Conservation (phyloP, 352 stramenopile genomes). For the Globisporangium splendens region DNA sequence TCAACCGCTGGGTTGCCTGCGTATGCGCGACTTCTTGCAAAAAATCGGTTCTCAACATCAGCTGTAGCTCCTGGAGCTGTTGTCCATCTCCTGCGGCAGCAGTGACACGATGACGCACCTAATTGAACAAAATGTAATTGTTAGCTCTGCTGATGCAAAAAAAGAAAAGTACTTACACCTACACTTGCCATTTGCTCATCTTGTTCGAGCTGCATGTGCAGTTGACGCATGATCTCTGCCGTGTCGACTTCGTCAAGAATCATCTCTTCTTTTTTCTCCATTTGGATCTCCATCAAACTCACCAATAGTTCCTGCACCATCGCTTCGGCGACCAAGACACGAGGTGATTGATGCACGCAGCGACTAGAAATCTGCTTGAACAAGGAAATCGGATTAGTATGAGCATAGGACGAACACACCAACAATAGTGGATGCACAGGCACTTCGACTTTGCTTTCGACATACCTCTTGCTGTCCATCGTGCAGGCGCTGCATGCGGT, state of each 20-base stretch:
- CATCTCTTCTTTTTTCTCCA: constrained; percentile 49
- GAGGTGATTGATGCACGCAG: constrained; percentile 26
- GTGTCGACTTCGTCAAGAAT: constrained; percentile 60
- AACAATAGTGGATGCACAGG: neutral
- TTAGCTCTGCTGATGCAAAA: too few species aligned
- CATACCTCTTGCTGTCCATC: neutral
- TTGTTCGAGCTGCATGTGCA: constrained; percentile 41
- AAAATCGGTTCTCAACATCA: constrained; percentile 46
- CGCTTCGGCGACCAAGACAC: constrained; percentile 51
- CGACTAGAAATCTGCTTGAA: too few species aligned
- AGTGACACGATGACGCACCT: constrained; percentile 40
- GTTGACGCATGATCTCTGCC: constrained; percentile 45
- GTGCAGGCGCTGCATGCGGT: constrained; percentile 39
- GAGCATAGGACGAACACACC: too few species aligned
- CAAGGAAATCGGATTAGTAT: too few species aligned
- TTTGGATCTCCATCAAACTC: constrained; percentile 44
- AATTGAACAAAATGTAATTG: neutral
- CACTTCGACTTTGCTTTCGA: neutral
- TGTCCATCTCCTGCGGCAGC: constrained; percentile 45
- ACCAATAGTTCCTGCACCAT: constrained; percentile 68
- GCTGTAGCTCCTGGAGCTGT: constrained; percentile 50
- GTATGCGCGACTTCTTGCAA: constrained; percentile 37
- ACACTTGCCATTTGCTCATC: constrained; percentile 39
- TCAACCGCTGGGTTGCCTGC: constrained; percentile 13
- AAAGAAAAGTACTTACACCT: neutral